Evolutionary conservation across 768 basidiomycete genomes (phyloP), one percentile per base, ranked within the genome.

Genomic region (Daedaleopsis sinensis): DNA sequence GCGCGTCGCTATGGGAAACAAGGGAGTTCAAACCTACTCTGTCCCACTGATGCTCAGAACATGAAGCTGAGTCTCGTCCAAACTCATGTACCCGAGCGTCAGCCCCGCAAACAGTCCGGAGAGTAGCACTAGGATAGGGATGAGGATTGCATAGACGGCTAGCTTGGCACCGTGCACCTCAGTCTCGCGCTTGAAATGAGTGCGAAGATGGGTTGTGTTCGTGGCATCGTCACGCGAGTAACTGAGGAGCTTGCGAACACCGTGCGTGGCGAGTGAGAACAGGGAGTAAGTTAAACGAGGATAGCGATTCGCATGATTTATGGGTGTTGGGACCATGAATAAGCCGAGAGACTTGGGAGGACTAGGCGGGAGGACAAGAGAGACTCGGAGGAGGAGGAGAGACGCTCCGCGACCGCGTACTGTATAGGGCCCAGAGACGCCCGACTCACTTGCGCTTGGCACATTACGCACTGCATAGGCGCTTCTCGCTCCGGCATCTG

Each of bases 31-130:
- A 10, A 75, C 89, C 55, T 68, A 90, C 89, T 87, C 80, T 18
- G 89, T 90, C 12, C 93, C 93, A 55, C 88, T 88, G 58, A 91
- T 87, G 62, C 87, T 85, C 19, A 95, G 75, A 4, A 95, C 92
- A 68, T 89, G 87, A 42, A 95, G 83, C 78, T 94, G 91, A 46
- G 92, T 93, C 73, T 89, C 89, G 73, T 94, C 93, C 73, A 94
- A 80, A 68, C 88, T 90, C 89, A 94, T 93, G 73, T 91, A 94
- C 23, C 92, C 92, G 42, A 94, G 78, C 53, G 93, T 94, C 66
- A 93, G 77, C 69, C 93, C 90, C 76, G 91, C 91, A 80, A 94
- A 93, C 43, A 92, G 70, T 67, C 91, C 92, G 51, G 89, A 92
- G 57, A 88, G 70, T 38, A 91, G 71, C 39, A 93, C 92, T 64